Percentiles rank a stretch among this genome's conserved stretches.
phyloP scores from a whole-genome alignment of 2,329 filamentous ascomycete genomes.

The Colletotrichum sp. region DNA sequence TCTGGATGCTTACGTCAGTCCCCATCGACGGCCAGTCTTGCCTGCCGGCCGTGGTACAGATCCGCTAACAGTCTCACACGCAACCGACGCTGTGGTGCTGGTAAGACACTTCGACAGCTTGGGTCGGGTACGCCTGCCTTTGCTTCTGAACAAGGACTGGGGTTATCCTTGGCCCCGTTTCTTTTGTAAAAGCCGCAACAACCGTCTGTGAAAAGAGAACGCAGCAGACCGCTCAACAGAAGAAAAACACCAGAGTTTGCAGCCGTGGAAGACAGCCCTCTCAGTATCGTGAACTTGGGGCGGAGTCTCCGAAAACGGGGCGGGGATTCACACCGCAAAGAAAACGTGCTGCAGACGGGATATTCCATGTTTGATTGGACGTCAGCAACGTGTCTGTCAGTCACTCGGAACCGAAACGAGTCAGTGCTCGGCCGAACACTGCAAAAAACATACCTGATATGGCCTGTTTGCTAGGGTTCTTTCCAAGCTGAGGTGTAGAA shows the following conservation, averaged over 20 bases:
- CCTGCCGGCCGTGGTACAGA: neutral
- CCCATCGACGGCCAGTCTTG: too few species aligned
- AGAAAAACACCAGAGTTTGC: too few species aligned
- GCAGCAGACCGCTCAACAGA: too few species aligned
- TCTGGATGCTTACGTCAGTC: neutral
- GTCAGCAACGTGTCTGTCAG: neutral
- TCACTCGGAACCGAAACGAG: neutral
- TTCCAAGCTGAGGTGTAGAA: too few species aligned
- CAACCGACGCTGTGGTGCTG: neutral
- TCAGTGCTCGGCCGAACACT: neutral
- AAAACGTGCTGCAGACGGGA: neutral
- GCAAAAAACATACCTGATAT: neutral
- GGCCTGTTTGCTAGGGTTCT: too few species aligned
- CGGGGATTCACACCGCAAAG: neutral
- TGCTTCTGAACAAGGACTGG: neutral
- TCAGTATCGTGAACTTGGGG: neutral
- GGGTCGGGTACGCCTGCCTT: neutral
- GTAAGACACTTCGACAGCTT: neutral
- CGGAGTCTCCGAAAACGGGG: neutral
- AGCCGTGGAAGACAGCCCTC: too few species aligned
- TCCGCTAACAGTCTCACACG: neutral
- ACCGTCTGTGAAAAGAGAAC: neutral
- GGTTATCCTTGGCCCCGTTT: neutral
- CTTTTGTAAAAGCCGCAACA: neutral
- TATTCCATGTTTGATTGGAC: neutral